Evolutionary conservation across 192 early-diverging fungal species (phyloP), one percentile per base, ranked within the genome.

Genomic region (Coemansia sp.): DNA sequence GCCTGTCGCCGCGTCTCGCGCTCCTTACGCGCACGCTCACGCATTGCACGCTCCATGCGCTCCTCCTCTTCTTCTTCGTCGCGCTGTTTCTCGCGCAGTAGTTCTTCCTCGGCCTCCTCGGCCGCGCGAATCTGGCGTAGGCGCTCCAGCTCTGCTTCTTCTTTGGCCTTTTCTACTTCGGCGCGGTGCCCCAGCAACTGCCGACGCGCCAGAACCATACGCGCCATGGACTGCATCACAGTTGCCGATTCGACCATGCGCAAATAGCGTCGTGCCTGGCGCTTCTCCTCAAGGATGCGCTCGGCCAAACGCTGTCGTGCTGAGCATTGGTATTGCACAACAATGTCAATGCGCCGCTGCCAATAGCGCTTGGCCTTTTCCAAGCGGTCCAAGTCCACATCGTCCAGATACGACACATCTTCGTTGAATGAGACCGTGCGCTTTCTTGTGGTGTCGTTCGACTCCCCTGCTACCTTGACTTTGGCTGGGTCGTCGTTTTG

Each of bases 151-250:
- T 60, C 61, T 0, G 53, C 60, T 30, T 72, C 59, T 14, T 64
- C 25, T 49, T 60, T 52, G 30, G 49, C 56, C 5, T 18, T n/a
- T 16, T 64, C 41, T 12, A 41, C 56, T 25, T 67, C 65, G 23
- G 63, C 67, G 30, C 59, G 67, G 54, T 68, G 24, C 3, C 12
- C 58, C 0, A 58, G 32, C 23, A 83, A 73, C 19, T 62, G 49
- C 25, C 79, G 72, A 50, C 86, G 73, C 30, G 72, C 82, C 26
- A 89, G 63, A 14, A 78, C 74, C 27, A 84, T 86, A 49, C 89
- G 85, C 2, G 74, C 71, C 50, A 84, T 74, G 1, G 82, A 71
- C 71, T 92, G 90, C 69, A 82, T 79, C 6, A 58, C 58, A 8
- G 63, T 76, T 1, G 76, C 69, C 9, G 69, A 75, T 5, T 83